Evolutionary conservation across 2,329 filamentous ascomycete species (phyloP).

Genomic region (Aspergillus eucalypticola): DNA sequence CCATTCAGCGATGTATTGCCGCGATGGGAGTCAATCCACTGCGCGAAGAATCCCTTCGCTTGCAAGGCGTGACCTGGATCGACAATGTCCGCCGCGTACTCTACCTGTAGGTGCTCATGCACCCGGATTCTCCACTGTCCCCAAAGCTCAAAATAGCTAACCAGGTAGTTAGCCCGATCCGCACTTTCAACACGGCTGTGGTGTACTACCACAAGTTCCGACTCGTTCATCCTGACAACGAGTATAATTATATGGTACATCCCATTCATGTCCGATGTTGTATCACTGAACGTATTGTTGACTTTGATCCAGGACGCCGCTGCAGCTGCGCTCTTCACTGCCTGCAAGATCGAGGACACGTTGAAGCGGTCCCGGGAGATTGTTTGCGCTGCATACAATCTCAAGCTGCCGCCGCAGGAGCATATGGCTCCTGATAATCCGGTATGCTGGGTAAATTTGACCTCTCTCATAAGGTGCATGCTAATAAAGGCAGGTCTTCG

Average conservation of each 20-base stretch:
- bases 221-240: slow-evolving; percentile 76
- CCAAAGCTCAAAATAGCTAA: slow-evolving; percentile 10
- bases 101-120: slow-evolving; percentile 63
- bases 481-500: slow-evolving; percentile 64
- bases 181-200: slow-evolving; percentile 88
- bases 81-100: slow-evolving; percentile 78
- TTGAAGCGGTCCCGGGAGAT: slow-evolving; percentile 96
- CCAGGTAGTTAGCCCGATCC: slow-evolving; percentile 70
- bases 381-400: slow-evolving; percentile 83
- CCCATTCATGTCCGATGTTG: not conserved
- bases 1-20: slow-evolving; percentile 71
- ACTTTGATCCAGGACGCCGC: slow-evolving; percentile 69
- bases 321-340: slow-evolving; percentile 82
- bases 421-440: slow-evolving; percentile 77
- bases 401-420: slow-evolving; percentile 69
- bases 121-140: not conserved
- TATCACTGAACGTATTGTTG: not conserved
- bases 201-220: slow-evolving; percentile 94
- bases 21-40: slow-evolving; percentile 71
- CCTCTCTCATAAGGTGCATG: not conserved
- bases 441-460: slow-evolving; percentile 48
- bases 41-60: slow-evolving; percentile 74
- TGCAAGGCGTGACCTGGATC: slow-evolving; percentile 87
- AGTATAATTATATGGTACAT: slow-evolving; percentile 70
- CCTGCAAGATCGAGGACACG: slow-evolving; percentile 97